phyloP scores from a whole-genome alignment of 2,329 filamentous ascomycete species.

The Arthroderma uncinatum region DNA sequence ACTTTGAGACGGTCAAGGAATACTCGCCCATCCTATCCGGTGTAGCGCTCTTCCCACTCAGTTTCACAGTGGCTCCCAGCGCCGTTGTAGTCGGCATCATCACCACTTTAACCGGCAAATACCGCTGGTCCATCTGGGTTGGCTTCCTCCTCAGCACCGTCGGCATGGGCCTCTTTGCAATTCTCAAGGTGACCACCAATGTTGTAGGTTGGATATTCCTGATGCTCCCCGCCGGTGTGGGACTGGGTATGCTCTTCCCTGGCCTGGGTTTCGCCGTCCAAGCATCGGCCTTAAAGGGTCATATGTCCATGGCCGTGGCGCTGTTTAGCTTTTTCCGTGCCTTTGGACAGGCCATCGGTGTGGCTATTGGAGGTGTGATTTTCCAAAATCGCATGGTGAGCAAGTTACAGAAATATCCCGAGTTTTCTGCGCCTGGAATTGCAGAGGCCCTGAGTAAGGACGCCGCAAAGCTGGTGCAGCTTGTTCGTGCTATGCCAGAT shows the following conservation, averaged over 20 bases:
- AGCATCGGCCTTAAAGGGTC: constrained; percentile 45
- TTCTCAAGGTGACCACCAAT: constrained; percentile 35
- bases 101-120: constrained; percentile 46
- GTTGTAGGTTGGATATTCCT: constrained; percentile 49
- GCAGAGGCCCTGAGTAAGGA: constrained; percentile 45
- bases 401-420: constrained; percentile 40
- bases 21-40: constrained; percentile 45
- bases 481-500: constrained; percentile 45
- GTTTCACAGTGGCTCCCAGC: constrained; percentile 53
- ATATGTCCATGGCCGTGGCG: constrained; percentile 50
- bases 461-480: constrained; percentile 47
- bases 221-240: constrained; percentile 48
- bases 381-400: constrained; percentile 55
- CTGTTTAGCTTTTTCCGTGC: constrained; percentile 58
- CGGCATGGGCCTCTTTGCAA: constrained; percentile 42
- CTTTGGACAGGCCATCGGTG: constrained; percentile 54
- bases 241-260: constrained; percentile 55
- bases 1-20: constrained; percentile 39
- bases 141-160: constrained; percentile 52
- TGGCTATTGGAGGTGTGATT: constrained; percentile 55
- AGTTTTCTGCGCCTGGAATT: constrained; percentile 34
- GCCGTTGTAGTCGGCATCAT: constrained; percentile 40
- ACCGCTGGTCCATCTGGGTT: constrained; percentile 49
- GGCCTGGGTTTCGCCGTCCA: constrained; percentile 54
- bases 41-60: constrained; percentile 48